Percentiles rank a stretch among this genome's conserved stretches.
These are phyloP conservation scores for Phytopythium oedochilum DNA, from an alignment of 352 stramenopile genomes.

Conservation along the genomic window DNA sequence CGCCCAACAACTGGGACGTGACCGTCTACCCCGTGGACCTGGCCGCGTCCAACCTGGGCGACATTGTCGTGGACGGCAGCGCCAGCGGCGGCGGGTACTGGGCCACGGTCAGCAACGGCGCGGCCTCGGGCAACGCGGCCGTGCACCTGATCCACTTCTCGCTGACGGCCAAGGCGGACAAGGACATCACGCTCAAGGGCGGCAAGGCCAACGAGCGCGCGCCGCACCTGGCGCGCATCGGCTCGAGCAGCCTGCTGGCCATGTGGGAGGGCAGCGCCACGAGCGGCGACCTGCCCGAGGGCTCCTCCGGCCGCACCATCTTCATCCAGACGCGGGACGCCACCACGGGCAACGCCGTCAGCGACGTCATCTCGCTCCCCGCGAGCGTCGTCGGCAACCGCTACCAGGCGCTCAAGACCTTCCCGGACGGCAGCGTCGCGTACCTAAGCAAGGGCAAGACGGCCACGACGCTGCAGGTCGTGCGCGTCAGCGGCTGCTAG, in stretches of 20 bases:
- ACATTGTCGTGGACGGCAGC: constrained; percentile 33
- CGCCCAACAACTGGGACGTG: constrained; percentile 36
- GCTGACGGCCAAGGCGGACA: constrained; percentile 30
- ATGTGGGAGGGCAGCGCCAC: constrained; percentile 42
- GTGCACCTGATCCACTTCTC: constrained; percentile 58
- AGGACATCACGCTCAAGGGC: constrained; percentile 53
- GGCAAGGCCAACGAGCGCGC: constrained; percentile 44
- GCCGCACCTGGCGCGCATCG: constrained; percentile 37
- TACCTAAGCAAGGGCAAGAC: constrained; percentile 47
- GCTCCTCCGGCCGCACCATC: constrained; percentile 23
- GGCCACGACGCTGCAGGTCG: constrained; percentile 35
- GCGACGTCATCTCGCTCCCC: constrained; percentile 36
- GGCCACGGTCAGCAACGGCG: constrained; percentile 55
- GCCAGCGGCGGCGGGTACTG: constrained; percentile 39
- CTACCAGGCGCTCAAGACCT: constrained; percentile 55
- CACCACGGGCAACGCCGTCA: constrained; percentile 31
- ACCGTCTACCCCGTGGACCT: constrained; percentile 60
- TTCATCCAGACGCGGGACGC: constrained; percentile 48
- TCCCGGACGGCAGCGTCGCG: constrained; percentile 42
- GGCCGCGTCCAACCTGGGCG: constrained; percentile 36
- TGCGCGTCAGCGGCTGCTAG: constrained; percentile 49
- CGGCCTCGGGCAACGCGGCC: constrained; percentile 36
- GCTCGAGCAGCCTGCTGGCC: constrained; percentile 30
- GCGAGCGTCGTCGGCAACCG: constrained; percentile 45
- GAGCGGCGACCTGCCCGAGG: constrained; percentile 26